Base-by-base conservation (phyloP, 2,329 filamentous ascomycete species). In the Fusarium irregulare region DNA sequence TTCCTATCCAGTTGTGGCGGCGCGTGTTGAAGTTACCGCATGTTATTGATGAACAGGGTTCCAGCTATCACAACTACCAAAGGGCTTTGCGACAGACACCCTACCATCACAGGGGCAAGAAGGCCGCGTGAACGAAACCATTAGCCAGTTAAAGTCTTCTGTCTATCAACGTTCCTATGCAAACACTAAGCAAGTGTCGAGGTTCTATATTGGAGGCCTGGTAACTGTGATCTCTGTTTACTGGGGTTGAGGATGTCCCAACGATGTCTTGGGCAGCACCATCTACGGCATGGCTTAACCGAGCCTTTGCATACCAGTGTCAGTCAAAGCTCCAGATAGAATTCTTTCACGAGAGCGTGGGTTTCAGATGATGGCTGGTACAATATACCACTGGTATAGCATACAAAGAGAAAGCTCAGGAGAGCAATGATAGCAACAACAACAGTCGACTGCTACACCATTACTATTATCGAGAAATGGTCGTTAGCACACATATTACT, bases 41-140 rank as follows among this genome's bases (percentile, higher is more conserved):
- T 60, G n/a, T 61, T 53, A 75, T 75, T 75, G 70, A 75, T 56
- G 70, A 71, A 44, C 23, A 45, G 32, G 50, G 47, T 42, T 56
- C 21, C 51, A 42, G 62, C 56, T 63, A 45, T 44, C 23, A 64
- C 23, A 41, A 40, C 44, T 12, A 44, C 60, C 61, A 55, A 55
- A 20, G 30, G 46, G 40, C 41, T 64, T 49, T 42, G 48, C 34
- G 32, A 30, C 46, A 13, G 16, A 34, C 20, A 32, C 37, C 40
- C 50, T 32, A 30, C 18, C 32, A 37, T 37, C 28, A 57, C 44
- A 41, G 46, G 34, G 12, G 25, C 42, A 44, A 37, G 5, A 16
- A 14, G 60, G 34, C 25, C 55, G 41, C 51, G 56, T 65, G 64
- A 34, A 34, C 56, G 62, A 30, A 40, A 51, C 46, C 12, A 58